phyloP scores from a whole-genome alignment of 257 asterid species.

The Voacanga thouarsii region DNA sequence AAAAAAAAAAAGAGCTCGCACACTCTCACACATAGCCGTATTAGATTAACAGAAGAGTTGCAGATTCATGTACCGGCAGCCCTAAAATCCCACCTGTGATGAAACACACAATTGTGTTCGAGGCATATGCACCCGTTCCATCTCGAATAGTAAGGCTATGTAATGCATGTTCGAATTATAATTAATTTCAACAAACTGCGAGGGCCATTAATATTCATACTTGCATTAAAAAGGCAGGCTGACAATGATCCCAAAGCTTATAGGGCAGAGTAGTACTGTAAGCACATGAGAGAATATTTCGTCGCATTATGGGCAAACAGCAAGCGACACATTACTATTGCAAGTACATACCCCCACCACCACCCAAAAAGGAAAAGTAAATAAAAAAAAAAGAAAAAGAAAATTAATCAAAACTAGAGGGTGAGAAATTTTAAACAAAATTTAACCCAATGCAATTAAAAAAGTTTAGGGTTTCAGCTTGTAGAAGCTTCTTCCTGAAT shows the following conservation, averaged over 20 bases:
- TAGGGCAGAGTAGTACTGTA: conserved; percentile 1
- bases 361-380: background rate
- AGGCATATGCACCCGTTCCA: background rate
- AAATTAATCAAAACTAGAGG: conserved; percentile 1
- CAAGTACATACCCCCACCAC: conserved; percentile 3
- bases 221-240: conserved; percentile 5
- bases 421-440: conserved; percentile 4
- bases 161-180: background rate
- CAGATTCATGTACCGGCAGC: background rate
- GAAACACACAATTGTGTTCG: background rate
- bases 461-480: conserved; percentile 13
- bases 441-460: background rate
- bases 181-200: background rate
- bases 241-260: conserved; percentile 13
- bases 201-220: conserved; percentile 8
- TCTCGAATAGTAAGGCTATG: background rate
- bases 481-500: conserved; percentile 37
- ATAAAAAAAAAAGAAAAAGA: background rate
- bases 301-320: conserved; percentile 17
- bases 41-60: no score
- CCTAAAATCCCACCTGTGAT: background rate
- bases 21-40: no score
- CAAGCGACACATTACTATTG: conserved; percentile 22
- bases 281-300: conserved; percentile 26
- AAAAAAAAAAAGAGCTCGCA: no score